A percentile compares a stretch with the other conserved stretches of the same genome.
phyloP scores from a whole-genome alignment of 1,284 basidiomycete species.

The Leccinum fuscescens region DNA sequence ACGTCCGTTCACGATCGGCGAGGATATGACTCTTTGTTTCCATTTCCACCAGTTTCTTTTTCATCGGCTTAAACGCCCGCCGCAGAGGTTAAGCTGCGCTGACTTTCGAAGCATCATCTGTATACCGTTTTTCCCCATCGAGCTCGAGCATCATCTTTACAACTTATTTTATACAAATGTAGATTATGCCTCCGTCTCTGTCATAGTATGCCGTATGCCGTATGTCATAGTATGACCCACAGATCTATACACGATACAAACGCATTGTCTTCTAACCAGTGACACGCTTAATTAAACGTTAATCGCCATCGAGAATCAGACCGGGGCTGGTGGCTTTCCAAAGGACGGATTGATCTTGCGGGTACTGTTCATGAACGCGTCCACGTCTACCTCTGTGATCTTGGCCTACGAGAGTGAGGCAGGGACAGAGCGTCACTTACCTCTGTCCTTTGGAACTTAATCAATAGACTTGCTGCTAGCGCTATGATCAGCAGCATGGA shows the following conservation, averaged over 20 bases:
- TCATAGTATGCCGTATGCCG: neutral
- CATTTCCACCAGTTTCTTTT: neutral
- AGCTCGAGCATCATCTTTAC: neutral
- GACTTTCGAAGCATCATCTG: slow-evolving; percentile 6
- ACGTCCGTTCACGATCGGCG: slow-evolving; percentile 27
- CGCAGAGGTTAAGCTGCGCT: slow-evolving; percentile 6
- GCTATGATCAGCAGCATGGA: too few species aligned
- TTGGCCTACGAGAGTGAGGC: slow-evolving; percentile 39
- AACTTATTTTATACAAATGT: slow-evolving; percentile 4
- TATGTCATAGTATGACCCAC: neutral
- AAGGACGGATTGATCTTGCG: slow-evolving; percentile 73
- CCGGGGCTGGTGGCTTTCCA: slow-evolving; percentile 24
- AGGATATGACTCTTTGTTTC: slow-evolving; percentile 17
- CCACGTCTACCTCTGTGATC: slow-evolving; percentile 78
- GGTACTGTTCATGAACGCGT: slow-evolving; percentile 80
- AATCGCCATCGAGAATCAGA: neutral
- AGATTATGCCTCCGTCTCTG: slow-evolving; percentile 1
- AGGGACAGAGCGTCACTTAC: too few species aligned
- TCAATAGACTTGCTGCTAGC: too few species aligned
- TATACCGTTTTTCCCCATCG: neutral
- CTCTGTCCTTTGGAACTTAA: too few species aligned
- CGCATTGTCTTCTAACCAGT: slow-evolving; percentile 1
- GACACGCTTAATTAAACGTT: neutral
- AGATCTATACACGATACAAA: slow-evolving; percentile 1
- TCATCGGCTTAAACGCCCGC: neutral